These are phyloP conservation scores for Smittium mucronatum DNA, from an alignment of 371 early-diverging fungal species.

Conservation along the genomic window DNA sequence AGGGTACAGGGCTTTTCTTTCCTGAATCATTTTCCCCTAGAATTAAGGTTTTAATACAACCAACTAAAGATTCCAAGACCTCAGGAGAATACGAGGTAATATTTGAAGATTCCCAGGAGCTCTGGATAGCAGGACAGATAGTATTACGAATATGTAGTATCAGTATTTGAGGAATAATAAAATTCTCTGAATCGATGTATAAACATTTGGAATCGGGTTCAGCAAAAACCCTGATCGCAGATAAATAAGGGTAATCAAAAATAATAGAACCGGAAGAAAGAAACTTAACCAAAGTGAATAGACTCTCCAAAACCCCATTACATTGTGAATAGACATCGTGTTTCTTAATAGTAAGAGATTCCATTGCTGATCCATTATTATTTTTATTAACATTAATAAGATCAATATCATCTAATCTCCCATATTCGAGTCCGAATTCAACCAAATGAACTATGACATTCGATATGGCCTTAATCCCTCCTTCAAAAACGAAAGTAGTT, in stretches of 20 bases:
- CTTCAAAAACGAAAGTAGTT: conserved; percentile 5
- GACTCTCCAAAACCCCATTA: conserved; percentile 5
- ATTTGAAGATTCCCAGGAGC: neutral
- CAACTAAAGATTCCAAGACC: conserved; percentile 5
- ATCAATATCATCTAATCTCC: too few relatives aligned
- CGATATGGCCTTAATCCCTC: conserved; percentile 6
- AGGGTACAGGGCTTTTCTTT: neutral
- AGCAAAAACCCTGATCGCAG: neutral
- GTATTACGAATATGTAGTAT: neutral
- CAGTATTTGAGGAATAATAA: neutral
- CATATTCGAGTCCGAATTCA: neutral
- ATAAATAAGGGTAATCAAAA: neutral
- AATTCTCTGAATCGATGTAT: conserved; percentile 1
- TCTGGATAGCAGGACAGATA: conserved; percentile 1
- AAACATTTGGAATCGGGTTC: neutral
- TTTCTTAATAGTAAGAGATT: neutral
- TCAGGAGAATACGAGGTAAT: neutral
- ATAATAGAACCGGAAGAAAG: neutral
- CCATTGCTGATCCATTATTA: neutral
- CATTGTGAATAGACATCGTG: neutral
- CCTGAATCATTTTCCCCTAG: neutral
- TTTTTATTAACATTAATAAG: neutral
- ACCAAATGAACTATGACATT: conserved; percentile 1
- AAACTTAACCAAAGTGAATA: conserved; percentile 10
- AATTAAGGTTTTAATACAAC: conserved; percentile 1